Base-by-base conservation (phyloP, 2,329 filamentous ascomycete genomes). In the Penicillium sp. region DNA sequence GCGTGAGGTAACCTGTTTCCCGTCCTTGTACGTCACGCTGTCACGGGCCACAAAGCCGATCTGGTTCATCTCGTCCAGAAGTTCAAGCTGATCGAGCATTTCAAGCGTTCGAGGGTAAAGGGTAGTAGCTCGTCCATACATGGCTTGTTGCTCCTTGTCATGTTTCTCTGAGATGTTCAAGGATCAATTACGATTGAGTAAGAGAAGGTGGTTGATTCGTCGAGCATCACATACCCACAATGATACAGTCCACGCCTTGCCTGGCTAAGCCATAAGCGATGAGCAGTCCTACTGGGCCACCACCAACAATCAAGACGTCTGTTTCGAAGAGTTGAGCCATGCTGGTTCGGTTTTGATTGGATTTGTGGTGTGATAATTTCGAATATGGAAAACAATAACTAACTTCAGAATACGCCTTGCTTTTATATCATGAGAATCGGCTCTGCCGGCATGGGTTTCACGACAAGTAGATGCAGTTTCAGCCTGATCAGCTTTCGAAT, bases 11-110 rank as follows among this genome's bases (percentile, higher is more conserved):
- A 39, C 64, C n/a, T 75, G 76, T 11, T 62, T 58, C 22, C 73
- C 71, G 5, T 71, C 57, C 10, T 78, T 78, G 10, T 70, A 68
- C 0, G 67, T 63, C 3, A 79, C 56, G 42, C 81, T 69, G 5
- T 65, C 62, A 8, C 65, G 60, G 39, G 59, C 61, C 5, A 59
- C 58, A 15, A 63, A 68, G 1, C 66, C 65, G 11, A 63, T 50
- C 90, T 42, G 88, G 89, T 64, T 94, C 89, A 50, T 91, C 89
- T 70, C 59, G 5, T 75, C 65, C 22, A 74, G 65, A 22, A 78
- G 61, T 4, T 70, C 68, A 59, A 83, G 75, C 45, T 81, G 80
- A 54, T 76, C 75, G 37, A 82, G 72, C 39, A 82, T 73, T 67
- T 84, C 82, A 4, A 81, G 64, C 0, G 77, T 80, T 10, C 81